Evolutionary conservation across 202 grass and related monocot species (phyloP).

Genomic region (Schoenoplectus tabernaemontani): DNA sequence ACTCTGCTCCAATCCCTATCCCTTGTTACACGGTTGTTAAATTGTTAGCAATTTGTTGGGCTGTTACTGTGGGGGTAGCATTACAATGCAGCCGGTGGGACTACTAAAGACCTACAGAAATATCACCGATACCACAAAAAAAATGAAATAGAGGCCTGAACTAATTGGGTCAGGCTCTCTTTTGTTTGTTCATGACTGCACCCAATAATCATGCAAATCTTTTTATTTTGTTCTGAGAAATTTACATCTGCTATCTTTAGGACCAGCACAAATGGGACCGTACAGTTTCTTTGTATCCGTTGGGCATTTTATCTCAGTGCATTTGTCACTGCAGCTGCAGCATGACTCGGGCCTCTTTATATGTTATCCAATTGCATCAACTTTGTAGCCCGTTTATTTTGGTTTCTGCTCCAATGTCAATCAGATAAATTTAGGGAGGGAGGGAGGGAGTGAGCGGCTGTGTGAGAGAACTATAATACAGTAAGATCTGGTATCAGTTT

Average conservation of each 20-base stretch:
- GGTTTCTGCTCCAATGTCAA: no score
- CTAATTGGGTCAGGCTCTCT: background rate
- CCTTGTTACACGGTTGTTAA: no score
- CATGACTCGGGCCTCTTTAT: conserved; percentile 36
- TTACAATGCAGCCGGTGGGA: background rate
- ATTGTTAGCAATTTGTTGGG: background rate
- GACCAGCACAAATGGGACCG: background rate
- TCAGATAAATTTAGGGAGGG: no score
- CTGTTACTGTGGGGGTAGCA: background rate
- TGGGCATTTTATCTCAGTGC: conserved; percentile 52
- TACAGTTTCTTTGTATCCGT: background rate
- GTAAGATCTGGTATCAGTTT: no score
- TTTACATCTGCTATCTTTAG: background rate
- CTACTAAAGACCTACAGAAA: background rate
- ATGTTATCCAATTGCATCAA: conserved; percentile 39
- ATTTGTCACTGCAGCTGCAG: conserved; percentile 50
- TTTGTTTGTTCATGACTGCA: background rate
- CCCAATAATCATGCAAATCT: background rate
- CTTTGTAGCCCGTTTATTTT: conserved; percentile 38
- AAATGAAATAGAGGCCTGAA: background rate
- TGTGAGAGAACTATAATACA: no score
- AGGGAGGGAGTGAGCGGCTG: no score
- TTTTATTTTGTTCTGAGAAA: no score
- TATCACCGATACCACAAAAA: background rate
- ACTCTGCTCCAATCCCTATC: no score